These are phyloP conservation scores for Mycena venus DNA, from an alignment of 768 basidiomycete genomes.

Conservation along the genomic window DNA sequence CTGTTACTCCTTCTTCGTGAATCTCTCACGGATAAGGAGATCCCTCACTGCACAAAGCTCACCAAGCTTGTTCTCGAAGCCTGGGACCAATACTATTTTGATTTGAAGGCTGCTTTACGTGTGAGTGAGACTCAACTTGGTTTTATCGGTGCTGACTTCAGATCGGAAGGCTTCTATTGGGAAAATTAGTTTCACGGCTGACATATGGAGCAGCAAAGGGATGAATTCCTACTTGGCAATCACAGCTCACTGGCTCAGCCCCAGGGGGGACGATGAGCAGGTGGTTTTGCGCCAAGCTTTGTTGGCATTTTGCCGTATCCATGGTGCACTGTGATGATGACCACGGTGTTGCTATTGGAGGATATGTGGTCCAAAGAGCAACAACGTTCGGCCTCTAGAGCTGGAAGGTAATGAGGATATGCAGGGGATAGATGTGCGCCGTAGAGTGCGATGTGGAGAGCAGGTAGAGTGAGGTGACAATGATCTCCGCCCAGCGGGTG, in stretches of 20 bases:
- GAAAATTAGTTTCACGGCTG: slow-evolving; percentile 15
- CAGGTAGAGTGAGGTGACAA: too few species aligned
- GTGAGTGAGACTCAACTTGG: slow-evolving; percentile 5
- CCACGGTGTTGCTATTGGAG: too few species aligned
- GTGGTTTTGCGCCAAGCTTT: slow-evolving; percentile 13
- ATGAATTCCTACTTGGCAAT: slow-evolving; percentile 11
- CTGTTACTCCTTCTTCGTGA: not conserved
- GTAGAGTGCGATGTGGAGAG: too few species aligned
- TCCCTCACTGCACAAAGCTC: slow-evolving; percentile 2
- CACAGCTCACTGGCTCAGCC: slow-evolving; percentile 13
- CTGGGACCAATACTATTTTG: slow-evolving; percentile 7
- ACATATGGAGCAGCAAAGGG: slow-evolving; percentile 12
- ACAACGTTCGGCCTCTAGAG: too few species aligned
- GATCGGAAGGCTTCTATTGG: not conserved
- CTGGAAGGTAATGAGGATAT: too few species aligned
- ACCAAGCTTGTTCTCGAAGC: slow-evolving; percentile 15
- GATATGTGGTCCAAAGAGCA: too few species aligned
- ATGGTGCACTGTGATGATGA: not conserved
- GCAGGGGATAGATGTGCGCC: too few species aligned
- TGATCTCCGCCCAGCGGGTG: too few species aligned
- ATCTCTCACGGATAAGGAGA: not conserved
- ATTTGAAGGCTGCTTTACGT: slow-evolving; percentile 5
- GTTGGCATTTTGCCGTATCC: slow-evolving; percentile 13
- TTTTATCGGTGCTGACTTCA: not conserved
- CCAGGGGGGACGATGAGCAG: not conserved